Base-by-base conservation (phyloP, 805 yeast species). In the Candida mattraensis region DNA sequence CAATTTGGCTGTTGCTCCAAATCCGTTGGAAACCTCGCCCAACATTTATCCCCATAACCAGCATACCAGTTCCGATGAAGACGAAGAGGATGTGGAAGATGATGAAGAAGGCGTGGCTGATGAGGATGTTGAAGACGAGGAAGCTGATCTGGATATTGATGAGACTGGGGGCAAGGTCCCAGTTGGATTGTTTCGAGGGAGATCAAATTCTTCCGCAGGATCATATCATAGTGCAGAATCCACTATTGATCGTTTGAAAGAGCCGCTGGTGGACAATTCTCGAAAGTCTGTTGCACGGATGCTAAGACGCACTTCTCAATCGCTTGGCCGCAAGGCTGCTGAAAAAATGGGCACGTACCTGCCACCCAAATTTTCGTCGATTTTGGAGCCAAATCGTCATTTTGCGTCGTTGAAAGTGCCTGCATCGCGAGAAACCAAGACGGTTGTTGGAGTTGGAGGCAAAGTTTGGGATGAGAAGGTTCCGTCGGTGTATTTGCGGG, bases 341-440 rank as follows among this genome's bases (percentile, higher is more conserved):
- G 94, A 83, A 50, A 83, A 80, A 34, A 80, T 88, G 74, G 96
- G 95, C 0, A 86, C 86, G n/a, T 83, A 83, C 43, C 69, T 89
- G 18, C 96, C 97, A 2, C 79, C 84, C 9, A 77, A 86, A 36
- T 82, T 91, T 38, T 78, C 91, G 2, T 87, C 95, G 0, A 81
- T 91, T 40, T 66, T 91, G 51, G 97, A 91, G 55, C 95, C 97
- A 6, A 80, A 86, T 13, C 72, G 99, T 41, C 97, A 91, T 57
- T 93, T 93, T 71, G 98, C 98, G 0, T 87, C 87, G 19, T 67
- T 65, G 26, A 65, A 67, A 40, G 70, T 71, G 37, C 61, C 74
- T 1, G 64, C 71, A 0, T 60, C 67, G 1, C 58, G 57, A 18
- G 75, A 72, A 7, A 65, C 66, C 1, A 66, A 67, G 39, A 67